Evolutionary conservation across 176 grass and related monocot genomes (phyloP), one percentile per base, ranked within the genome.

Genomic region (Lolium multiflorum): DNA sequence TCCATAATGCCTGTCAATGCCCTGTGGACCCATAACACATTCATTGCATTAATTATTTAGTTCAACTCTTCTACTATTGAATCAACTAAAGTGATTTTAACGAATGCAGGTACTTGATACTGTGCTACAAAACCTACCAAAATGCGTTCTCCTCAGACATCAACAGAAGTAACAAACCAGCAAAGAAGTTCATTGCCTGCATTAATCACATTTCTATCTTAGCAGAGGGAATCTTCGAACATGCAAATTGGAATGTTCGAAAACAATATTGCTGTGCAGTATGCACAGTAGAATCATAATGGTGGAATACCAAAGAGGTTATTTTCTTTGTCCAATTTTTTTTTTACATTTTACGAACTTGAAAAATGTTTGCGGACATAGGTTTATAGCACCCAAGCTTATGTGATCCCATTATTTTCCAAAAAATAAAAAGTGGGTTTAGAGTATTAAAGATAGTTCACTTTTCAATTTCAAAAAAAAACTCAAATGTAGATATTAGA

Each of bases 121-220:
- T 80, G 3, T 66, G 7, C 58, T 55, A 17, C 24, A 76, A 48
- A 57, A 90, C 86, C 39, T 92, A 99, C 97, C 97, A 99, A 93
- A 99, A 99, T 89, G 97, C 97, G 66, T 99, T 99, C 89, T 99
- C 97, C 83, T 99, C 97, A 10, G 97, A 85, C 97, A 99, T 99
- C 87, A 99, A 67, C n/a, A 99, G 84, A 66, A 99, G 89, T 82
- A 99, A 88, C 49, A 99, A 85, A 74, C 92, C 97, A 61, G 94
- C 97, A 99, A 99, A 99, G 80, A 99, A 99, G 82, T 99, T 99
- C 97, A 99, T 99, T 37, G 94, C 97, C 97, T 99, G 89, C 90
- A 88, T 69, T 82, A 86, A 50, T 82, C 62, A 77, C 26, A 88
- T 18, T 38, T 83, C 78, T 57, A 63, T 85, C 35, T 87, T 66